These are phyloP conservation scores for Candida nonsorbophila DNA, from an alignment of 805 yeast species.

Conservation along the genomic window DNA sequence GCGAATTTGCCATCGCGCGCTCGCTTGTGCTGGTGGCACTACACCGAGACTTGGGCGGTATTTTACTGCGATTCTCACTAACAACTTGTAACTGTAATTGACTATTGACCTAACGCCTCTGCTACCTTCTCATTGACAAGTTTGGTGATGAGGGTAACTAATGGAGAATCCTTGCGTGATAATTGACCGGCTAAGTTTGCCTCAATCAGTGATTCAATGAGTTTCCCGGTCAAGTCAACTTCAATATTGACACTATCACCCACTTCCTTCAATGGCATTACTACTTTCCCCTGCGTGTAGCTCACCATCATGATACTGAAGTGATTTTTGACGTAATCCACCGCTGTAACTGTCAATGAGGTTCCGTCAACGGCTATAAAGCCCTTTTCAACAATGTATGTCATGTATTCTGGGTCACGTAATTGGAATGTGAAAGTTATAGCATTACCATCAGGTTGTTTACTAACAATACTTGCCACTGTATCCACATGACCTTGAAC, in stretches of 20 bases:
- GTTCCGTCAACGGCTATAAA: slow-evolving; percentile 92
- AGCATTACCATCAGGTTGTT: slow-evolving; percentile 66
- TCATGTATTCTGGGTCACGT: slow-evolving; percentile 54
- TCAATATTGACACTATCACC: slow-evolving; percentile 81
- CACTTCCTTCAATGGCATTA: slow-evolving; percentile 57
- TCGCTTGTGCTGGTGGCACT: neutral
- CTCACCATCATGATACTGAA: slow-evolving; percentile 89
- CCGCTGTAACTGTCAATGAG: slow-evolving; percentile 80
- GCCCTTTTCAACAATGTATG: slow-evolving; percentile 91
- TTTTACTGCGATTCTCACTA: too few species aligned
- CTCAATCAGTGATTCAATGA: slow-evolving; percentile 81
- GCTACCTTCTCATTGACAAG: slow-evolving; percentile 27
- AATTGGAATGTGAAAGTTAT: slow-evolving; percentile 69
- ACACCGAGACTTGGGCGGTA: neutral
- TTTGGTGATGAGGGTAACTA: slow-evolving; percentile 41
- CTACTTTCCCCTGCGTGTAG: slow-evolving; percentile 80
- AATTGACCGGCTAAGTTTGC: slow-evolving; percentile 51
- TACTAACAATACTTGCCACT: slow-evolving; percentile 57
- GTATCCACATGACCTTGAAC: slow-evolving; percentile 99
- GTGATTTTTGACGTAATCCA: slow-evolving; percentile 49
- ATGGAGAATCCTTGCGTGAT: slow-evolving; percentile 40
- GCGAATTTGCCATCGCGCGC: neutral
- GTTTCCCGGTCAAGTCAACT: slow-evolving; percentile 91
- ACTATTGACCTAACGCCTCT: too few species aligned
- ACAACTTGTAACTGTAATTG: too few species aligned